Conservation (phyloP, 176 grass and related monocot genomes). For the Dendrocalamus sinicus region DNA sequence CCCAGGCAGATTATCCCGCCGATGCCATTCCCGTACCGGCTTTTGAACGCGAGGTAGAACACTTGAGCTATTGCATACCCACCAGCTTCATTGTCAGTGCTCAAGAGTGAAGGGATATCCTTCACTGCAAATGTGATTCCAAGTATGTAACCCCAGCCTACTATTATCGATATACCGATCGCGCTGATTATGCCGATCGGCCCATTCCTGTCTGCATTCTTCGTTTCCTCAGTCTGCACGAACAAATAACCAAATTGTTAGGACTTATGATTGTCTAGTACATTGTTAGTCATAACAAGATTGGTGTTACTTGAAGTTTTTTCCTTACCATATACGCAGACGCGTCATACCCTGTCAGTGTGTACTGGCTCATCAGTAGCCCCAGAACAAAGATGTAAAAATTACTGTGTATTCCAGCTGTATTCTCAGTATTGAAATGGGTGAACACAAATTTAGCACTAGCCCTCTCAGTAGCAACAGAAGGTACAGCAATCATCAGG, state of each 20-base stretch:
- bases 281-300: neutral
- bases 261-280: neutral
- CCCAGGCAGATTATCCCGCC: conserved; percentile 87
- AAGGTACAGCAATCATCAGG: conserved; percentile 74
- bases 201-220: conserved; percentile 79
- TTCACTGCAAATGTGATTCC: conserved; percentile 85
- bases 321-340: conserved; percentile 81
- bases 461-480: conserved; percentile 76
- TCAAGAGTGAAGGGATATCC: conserved; percentile 74
- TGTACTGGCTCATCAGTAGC: conserved; percentile 93
- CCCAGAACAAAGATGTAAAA: conserved; percentile 86
- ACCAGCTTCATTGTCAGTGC: conserved; percentile 74
- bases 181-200: conserved; percentile 82
- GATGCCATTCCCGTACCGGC: conserved; percentile 64
- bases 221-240: conserved; percentile 82
- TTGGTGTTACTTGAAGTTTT: neutral
- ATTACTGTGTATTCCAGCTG: conserved; percentile 76
- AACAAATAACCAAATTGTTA: conserved; percentile 20
- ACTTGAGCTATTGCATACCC: conserved; percentile 84
- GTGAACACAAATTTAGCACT: conserved; percentile 87
- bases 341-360: conserved; percentile 80
- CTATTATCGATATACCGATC: conserved; percentile 74
- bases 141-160: conserved; percentile 83
- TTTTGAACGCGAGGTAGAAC: conserved; percentile 86
- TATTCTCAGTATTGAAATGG: conserved; percentile 84